A percentile compares a stretch with the other conserved stretches of the same genome.
Conservation (phyloP, 177 flowering plant genomes). For the Telopea speciosissima region DNA sequence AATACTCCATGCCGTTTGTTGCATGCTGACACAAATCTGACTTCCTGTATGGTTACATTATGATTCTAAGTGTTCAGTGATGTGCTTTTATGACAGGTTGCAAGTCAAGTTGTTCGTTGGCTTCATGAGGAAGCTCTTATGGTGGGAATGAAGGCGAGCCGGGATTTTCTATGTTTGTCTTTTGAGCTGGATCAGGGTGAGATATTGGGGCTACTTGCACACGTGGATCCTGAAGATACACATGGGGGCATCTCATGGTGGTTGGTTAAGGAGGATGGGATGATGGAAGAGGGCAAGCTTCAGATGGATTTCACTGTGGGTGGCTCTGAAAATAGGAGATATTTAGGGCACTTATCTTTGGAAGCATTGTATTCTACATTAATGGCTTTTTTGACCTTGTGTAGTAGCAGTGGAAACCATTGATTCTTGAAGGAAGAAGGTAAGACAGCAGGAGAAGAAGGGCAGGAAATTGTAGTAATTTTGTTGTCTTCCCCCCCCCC, state of each 20-base stretch:
- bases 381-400: constrained; percentile 74
- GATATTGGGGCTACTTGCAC: constrained; percentile 48
- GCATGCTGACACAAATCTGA: neutral
- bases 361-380: constrained; percentile 63
- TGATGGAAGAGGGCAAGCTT: constrained; percentile 38
- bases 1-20: neutral
- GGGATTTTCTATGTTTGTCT: constrained; percentile 65
- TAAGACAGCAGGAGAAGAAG: too few relatives aligned
- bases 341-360: constrained; percentile 56
- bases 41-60: neutral
- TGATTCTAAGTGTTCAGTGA: neutral
- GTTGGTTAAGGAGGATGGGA: constrained; percentile 53
- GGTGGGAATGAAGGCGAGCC: constrained; percentile 81
- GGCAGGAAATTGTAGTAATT: too few relatives aligned
- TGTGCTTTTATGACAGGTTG: constrained; percentile 41
- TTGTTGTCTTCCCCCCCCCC: too few relatives aligned
- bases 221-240: constrained; percentile 56
- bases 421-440: constrained; percentile 13
- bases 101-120: constrained; percentile 78
- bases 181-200: constrained; percentile 89
- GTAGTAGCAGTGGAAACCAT: constrained; percentile 38
- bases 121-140: constrained; percentile 81
- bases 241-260: constrained; percentile 78
- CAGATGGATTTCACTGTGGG: constrained; percentile 29
- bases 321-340: constrained; percentile 50